phyloP scores from a whole-genome alignment of 1,139 yeast species.

The Arxiozyma heterogenica region DNA sequence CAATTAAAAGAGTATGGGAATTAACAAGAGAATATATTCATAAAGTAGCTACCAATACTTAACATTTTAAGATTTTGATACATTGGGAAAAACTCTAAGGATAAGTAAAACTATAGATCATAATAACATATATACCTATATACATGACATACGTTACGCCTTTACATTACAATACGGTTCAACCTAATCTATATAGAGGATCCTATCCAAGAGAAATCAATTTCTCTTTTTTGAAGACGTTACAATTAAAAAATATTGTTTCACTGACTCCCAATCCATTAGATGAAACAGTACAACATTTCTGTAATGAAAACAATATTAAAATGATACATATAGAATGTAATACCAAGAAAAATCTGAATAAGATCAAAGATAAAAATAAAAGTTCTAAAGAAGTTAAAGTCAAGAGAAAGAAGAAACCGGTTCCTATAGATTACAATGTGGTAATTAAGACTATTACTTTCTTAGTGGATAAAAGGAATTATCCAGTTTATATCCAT shows the following conservation, averaged over 20 bases:
- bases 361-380: conserved; percentile 29
- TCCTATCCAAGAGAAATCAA: conserved; percentile 77
- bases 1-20: background rate
- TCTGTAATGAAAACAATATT: conserved; percentile 41
- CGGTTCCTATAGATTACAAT: conserved; percentile 66
- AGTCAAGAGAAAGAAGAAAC: conserved; percentile 69
- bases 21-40: background rate
- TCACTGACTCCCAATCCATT: conserved; percentile 75
- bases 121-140: background rate
- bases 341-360: conserved; percentile 21
- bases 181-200: conserved; percentile 68
- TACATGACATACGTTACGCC: conserved; percentile 55
- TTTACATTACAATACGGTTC: conserved; percentile 62
- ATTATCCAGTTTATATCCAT: conserved; percentile 71
- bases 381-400: conserved; percentile 20
- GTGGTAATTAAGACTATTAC: conserved; percentile 53
- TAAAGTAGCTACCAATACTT: background rate
- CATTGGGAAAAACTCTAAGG: background rate
- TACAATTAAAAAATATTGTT: conserved; percentile 61
- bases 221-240: conserved; percentile 57
- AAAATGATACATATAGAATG: conserved; percentile 57
- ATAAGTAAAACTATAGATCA: too few relatives aligned
- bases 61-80: too few relatives aligned
- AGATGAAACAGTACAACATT: conserved; percentile 19
- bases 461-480: conserved; percentile 47